phyloP scores from a whole-genome alignment of 768 basidiomycete species.

The Amanita rubescens region DNA sequence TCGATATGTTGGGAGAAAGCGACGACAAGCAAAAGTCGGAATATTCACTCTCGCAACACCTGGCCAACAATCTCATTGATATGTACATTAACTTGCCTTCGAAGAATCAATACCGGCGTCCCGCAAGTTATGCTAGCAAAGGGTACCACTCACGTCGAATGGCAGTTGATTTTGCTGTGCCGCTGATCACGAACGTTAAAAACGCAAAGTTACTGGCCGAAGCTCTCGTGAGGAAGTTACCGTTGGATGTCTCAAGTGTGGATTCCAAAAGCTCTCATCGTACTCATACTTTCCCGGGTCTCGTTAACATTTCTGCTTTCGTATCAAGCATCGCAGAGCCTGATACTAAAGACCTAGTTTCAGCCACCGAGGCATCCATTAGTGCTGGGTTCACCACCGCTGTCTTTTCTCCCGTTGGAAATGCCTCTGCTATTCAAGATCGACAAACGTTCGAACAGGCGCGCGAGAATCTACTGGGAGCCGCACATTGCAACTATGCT shows the following conservation, averaged over 20 bases:
- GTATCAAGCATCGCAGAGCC: slow-evolving; percentile 60
- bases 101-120: slow-evolving; percentile 94
- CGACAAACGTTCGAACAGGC: slow-evolving; percentile 60
- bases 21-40: slow-evolving; percentile 86
- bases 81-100: slow-evolving; percentile 99
- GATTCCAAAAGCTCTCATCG: slow-evolving; percentile 94
- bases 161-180: slow-evolving; percentile 98
- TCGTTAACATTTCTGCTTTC: slow-evolving; percentile 85
- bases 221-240: slow-evolving; percentile 83
- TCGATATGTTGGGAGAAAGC: slow-evolving; percentile 76
- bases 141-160: slow-evolving; percentile 95
- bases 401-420: slow-evolving; percentile 68
- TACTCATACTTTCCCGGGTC: slow-evolving; percentile 85
- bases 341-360: slow-evolving; percentile 50
- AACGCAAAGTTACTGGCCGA: slow-evolving; percentile 95
- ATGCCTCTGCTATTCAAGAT: slow-evolving; percentile 58
- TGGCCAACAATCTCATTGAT: slow-evolving; percentile 96
- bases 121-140: slow-evolving; percentile 94
- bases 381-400: slow-evolving; percentile 87
- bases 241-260: slow-evolving; percentile 81
- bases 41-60: slow-evolving; percentile 94
- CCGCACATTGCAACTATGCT: slow-evolving; percentile 84
- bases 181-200: slow-evolving; percentile 97
- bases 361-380: slow-evolving; percentile 74
- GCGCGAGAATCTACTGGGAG: slow-evolving; percentile 50